A percentile compares a stretch with the other conserved stretches of the same genome.
Conservation (phyloP, 1,284 basidiomycete species). For the Rhodotorula sp. region DNA sequence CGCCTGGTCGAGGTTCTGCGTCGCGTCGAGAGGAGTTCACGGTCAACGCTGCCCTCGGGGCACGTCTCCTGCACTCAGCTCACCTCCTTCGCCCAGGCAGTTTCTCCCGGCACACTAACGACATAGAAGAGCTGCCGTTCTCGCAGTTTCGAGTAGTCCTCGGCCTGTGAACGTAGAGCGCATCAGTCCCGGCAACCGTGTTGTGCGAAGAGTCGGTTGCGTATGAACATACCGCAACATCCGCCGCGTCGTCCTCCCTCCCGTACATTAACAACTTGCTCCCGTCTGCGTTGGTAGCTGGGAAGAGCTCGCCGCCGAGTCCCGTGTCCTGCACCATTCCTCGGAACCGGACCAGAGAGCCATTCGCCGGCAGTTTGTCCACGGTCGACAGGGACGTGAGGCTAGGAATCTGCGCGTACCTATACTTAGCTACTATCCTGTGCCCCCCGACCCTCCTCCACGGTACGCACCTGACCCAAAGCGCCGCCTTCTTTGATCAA, state of each 20-base stretch:
- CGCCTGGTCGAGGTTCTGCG: constrained; percentile 20
- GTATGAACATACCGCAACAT: constrained; percentile 1
- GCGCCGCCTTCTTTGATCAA: constrained; percentile 12
- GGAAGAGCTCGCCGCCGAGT: constrained; percentile 47
- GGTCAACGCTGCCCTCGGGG: not conserved
- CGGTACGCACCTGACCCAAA: constrained; percentile 6
- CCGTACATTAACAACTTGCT: constrained; percentile 35
- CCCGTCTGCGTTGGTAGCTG: constrained; percentile 34
- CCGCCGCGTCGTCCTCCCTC: constrained; percentile 40
- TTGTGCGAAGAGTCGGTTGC: not conserved
- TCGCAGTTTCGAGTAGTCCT: constrained; percentile 45
- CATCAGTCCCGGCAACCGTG: not conserved
- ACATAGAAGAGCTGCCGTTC: constrained; percentile 48
- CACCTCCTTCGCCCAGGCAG: constrained; percentile 43
- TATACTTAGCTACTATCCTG: not conserved
- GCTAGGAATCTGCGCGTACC: constrained; percentile 17
- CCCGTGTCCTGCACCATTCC: constrained; percentile 51
- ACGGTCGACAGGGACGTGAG: constrained; percentile 23
- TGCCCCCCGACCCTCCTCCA: accelerated
- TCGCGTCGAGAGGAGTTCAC: not conserved
- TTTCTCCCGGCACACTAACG: constrained; percentile 47
- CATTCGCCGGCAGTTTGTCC: constrained; percentile 9
- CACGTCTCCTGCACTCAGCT: not conserved
- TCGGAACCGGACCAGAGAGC: constrained; percentile 46
- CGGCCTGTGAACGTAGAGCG: constrained; percentile 10